phyloP scores from a whole-genome alignment of 495 filamentous ascomycete genomes.

The Friedmanniomyces simplex region DNA sequence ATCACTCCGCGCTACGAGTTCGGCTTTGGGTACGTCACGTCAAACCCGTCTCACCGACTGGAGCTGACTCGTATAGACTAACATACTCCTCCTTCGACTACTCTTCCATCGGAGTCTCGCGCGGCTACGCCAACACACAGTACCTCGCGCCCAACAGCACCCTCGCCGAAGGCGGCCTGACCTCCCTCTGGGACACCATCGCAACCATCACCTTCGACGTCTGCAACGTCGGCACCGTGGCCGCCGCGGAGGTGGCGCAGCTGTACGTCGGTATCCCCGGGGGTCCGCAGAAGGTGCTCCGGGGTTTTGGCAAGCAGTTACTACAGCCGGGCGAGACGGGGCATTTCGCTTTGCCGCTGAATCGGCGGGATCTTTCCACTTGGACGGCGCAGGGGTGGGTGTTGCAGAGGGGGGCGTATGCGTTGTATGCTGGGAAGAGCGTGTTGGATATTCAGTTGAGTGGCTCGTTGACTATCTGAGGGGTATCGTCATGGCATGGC shows the following conservation, averaged over 20 bases:
- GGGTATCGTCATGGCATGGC: no score
- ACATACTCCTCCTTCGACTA: conserved; percentile 21
- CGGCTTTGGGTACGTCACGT: no score
- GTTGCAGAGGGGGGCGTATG: conserved; percentile 11
- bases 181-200: conserved; percentile 14
- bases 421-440: conserved; percentile 14
- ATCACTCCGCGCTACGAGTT: conserved; percentile 26
- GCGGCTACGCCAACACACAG: not conserved
- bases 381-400: conserved; percentile 15
- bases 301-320: conserved; percentile 16
- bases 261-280: conserved; percentile 17
- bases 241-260: conserved; percentile 16
- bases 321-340: conserved; percentile 8
- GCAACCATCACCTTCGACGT: conserved; percentile 7
- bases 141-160: not conserved
- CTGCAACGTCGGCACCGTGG: conserved; percentile 9
- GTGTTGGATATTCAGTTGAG: conserved; percentile 18
- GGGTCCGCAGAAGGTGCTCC: conserved; percentile 8
- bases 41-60: no score
- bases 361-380: conserved; percentile 13
- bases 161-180: conserved; percentile 44
- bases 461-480: not conserved
- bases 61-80: no score
- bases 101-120: conserved; percentile 6
- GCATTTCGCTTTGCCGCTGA: conserved; percentile 9